Base-by-base conservation (phyloP, 306 rosid genomes). In the Cucumis melo region DNA sequence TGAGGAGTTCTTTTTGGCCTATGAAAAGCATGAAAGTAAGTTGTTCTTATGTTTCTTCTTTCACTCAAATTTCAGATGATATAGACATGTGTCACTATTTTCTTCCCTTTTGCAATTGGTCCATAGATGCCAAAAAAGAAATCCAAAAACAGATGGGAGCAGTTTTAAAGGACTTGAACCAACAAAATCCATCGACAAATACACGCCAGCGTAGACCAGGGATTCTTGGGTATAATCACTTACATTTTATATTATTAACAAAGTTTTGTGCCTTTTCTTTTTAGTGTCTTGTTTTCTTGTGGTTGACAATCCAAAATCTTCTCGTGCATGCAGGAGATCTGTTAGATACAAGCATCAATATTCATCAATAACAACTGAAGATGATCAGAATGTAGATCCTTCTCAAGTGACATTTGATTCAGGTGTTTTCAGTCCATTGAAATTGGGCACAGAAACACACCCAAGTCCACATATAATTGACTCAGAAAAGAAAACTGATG, bases 81-180 rank as follows among this genome's bases (percentile, higher is more conserved):
- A 70, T 50, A 17, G 53, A 42, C 16, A 24, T 59, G 51, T 32
- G 56, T 34, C 27, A 7, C 12, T 38, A 10, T 44, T 19, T 17
- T 38, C 61, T 83, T 65, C 73, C 60, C 79, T 53, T 63, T 64
- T 77, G 39, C 78, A 76, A 75, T 78, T 84, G 78, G 67, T 85
- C 51, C 76, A 39, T 78, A 95, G 99, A 86, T 84, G 96, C 98
- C 39, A 88, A 77, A 82, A 87, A 81, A 82, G 99, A 92, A 80
- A 81, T 90, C 78, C 84, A 85, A 79, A 92, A 88, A 83, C 91
- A 86, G 73, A 75, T 61, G 74, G 93, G 90, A 53, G 82, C 79
- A 29, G 67, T 73, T 61, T 34, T 80, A 16, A 54, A 82, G 65
- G 90, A 89, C 79, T 39, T 82, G 72, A 79, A 82, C 73, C 82